Evolutionary conservation across 352 stramenopile genomes (phyloP), one percentile per base, ranked within the genome.

Genomic region (Phytophthora hibernalis): DNA sequence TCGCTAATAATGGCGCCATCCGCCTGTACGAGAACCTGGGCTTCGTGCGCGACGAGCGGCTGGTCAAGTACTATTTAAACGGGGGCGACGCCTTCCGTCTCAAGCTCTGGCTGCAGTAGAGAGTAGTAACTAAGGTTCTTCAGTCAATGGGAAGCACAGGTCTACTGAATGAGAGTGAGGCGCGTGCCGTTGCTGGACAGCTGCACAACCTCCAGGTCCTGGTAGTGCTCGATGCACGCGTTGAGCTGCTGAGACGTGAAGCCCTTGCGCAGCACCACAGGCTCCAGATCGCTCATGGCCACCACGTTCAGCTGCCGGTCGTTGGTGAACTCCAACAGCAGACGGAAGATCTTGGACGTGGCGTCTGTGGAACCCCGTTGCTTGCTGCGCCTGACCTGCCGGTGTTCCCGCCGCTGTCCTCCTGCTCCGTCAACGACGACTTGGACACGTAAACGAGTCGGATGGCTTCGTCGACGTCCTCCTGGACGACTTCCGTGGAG

Each of bases 391-490:
- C 61, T 20, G 70, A 38, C 9, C 70, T 68, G 26, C 54, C 67
- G 37, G 52, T 74, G 50, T 56, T 68, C 40, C 72, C 78, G 31
- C 42, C 40, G 33, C 71, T 81, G n/a, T 92, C 89, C 37, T 98
- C 87, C 24, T 97, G 81, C 44, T 99, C 95, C 4, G 76, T 83
- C 44, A 99, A 66, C 44, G 93, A 98, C 15, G 97, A 77, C 80
- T 99, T 99, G 68, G 94, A 99, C 76, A 99, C 97, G 74, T 99
- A 97, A 20, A 98, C 98, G 13, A 99, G 77, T 30, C 94, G 89
- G 61, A 98, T 97, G 20, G 94, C 97, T 83, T 99, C 98, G 61
- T 99, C 96, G 2, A 99, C 97, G 76, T 99, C 98, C 61, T 98
- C 94, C 43, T 91, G 85, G 49, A 97, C 97, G 11, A 99, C 97